Base-by-base conservation (phyloP, 495 filamentous ascomycete genomes). In the Penicillium pancosmium region DNA sequence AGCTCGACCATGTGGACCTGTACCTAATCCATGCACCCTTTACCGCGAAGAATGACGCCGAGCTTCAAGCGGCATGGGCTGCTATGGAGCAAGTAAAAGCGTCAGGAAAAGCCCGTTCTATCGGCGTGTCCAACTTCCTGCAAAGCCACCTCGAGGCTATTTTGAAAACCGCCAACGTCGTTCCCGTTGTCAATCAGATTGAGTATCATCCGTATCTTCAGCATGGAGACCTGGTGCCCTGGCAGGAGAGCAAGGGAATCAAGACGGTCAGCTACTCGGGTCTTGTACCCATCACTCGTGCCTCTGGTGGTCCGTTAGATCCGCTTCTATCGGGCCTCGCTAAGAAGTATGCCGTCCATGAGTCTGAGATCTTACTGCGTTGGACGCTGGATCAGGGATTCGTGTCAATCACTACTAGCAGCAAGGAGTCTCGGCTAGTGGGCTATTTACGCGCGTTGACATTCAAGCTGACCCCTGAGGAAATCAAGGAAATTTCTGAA, bases 121-220 rank as follows among this genome's bases (percentile, higher is more conserved):
- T 96, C 66, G 92, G 92, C 12, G 91, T 96, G 4, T 92, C 88
- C 59, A 97, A 96, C 68, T 95, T 85, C 74, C 65, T 89, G 11
- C 77, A 84, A 35, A 69, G 74, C 36, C 82, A 96, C 65, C 76
- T 97, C 16, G 83, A 91, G 64, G 78, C 81, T 2, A 82, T 88
- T 38, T 72, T 95, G 12, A 72, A 84, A 55, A 90, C 85, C 0
- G 87, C 89, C 18, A 85, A 77, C 41, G 68, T 84, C 19, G 68
- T 77, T 12, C 92, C 92, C 0, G 84, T 78, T 2, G 81, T 92
- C 64, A 96, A 97, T 73, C 92, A 96, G 78, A 90, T 96, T 59
- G 91, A 97, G 72, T 93, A 84, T 65, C 90, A 96, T 65, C 88
- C 91, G 0, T 96, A 97, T 70, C 80, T 96, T 36, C 92, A 96